Conservation (phyloP, 2,329 filamentous ascomycete genomes). For the Nigrograna mackinnonii region DNA sequence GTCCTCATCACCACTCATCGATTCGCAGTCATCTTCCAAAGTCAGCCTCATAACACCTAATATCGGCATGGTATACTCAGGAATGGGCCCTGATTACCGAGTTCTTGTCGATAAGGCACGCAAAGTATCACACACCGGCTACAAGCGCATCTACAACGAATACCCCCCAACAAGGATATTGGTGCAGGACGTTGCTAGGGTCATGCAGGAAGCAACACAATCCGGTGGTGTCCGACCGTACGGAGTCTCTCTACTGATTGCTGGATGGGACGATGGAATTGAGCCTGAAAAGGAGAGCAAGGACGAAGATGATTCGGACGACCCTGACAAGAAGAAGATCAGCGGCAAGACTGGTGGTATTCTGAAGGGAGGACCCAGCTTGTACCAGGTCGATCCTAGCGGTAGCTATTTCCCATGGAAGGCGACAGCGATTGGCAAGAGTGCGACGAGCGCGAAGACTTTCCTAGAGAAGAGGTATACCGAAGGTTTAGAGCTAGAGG, state of each 20-base stretch:
- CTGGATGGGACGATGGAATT: conserved; percentile 97
- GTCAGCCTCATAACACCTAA: conserved; percentile 97
- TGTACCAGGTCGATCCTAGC: conserved; percentile 99
- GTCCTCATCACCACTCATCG: conserved; percentile 95
- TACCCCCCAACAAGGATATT: conserved; percentile 99
- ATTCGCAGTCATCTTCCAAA: conserved; percentile 92
- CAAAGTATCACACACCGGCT: conserved; percentile 96
- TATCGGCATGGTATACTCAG: conserved; percentile 99
- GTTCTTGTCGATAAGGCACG: conserved; percentile 96
- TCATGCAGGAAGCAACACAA: conserved; percentile 99
- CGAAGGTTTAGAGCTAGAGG: conserved; percentile 93
- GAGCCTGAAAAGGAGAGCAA: conserved; percentile 78
- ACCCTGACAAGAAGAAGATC: conserved; percentile 69
- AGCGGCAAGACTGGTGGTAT: conserved; percentile 92
- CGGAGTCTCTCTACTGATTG: conserved; percentile 92
- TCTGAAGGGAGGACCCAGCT: conserved; percentile 91
- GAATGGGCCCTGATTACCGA: conserved; percentile 98
- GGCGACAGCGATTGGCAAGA: conserved; percentile 98
- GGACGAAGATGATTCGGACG: conserved; percentile 51
- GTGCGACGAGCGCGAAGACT: conserved; percentile 96
- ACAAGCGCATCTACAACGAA: conserved; percentile 99
- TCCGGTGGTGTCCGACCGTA: conserved; percentile 97
- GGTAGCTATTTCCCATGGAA: conserved; percentile 99
- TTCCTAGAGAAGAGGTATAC: conserved; percentile 99
- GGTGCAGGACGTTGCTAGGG: conserved; percentile 94